These are phyloP conservation scores for Marasmius oreades DNA, from an alignment of 1,284 basidiomycete genomes.

Conservation along the genomic window DNA sequence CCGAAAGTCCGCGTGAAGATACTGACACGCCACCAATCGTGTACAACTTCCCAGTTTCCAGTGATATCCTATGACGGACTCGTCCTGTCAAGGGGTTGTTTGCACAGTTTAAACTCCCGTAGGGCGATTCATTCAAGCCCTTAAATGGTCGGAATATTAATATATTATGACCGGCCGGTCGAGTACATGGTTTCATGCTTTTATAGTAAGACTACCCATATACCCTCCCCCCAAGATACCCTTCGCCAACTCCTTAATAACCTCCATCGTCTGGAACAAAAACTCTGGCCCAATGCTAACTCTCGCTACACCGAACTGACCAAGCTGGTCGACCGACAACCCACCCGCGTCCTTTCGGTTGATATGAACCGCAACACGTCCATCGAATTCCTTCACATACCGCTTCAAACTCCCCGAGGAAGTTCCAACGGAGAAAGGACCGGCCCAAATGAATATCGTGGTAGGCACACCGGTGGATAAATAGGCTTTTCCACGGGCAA, in stretches of 20 bases:
- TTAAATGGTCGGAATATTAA: too few relatives aligned
- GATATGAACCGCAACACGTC: conserved; percentile 2
- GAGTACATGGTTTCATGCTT: too few relatives aligned
- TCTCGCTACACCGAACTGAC: not conserved
- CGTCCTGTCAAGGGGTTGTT: too few relatives aligned
- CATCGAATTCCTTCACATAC: conserved; percentile 5
- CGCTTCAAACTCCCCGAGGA: not conserved
- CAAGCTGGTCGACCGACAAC: conserved; percentile 1
- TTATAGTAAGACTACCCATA: not conserved
- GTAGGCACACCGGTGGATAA: conserved; percentile 4
- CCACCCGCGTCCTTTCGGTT: not conserved
- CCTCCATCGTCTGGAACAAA: conserved; percentile 1
- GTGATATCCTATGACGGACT: too few relatives aligned
- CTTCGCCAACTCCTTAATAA: not conserved
- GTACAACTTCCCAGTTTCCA: too few relatives aligned
- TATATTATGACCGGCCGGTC: too few relatives aligned
- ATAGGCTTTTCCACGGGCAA: conserved; percentile 4
- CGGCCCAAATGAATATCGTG: conserved; percentile 4
- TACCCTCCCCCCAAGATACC: not conserved
- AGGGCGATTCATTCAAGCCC: too few relatives aligned
- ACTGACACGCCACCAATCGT: too few relatives aligned
- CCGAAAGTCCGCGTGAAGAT: too few relatives aligned
- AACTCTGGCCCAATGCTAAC: conserved; percentile 2
- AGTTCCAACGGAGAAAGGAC: not conserved
- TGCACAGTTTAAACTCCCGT: too few relatives aligned